These are phyloP conservation scores for Acidomyces sp. DNA, from an alignment of 495 filamentous ascomycete species.

Conservation along the genomic window DNA sequence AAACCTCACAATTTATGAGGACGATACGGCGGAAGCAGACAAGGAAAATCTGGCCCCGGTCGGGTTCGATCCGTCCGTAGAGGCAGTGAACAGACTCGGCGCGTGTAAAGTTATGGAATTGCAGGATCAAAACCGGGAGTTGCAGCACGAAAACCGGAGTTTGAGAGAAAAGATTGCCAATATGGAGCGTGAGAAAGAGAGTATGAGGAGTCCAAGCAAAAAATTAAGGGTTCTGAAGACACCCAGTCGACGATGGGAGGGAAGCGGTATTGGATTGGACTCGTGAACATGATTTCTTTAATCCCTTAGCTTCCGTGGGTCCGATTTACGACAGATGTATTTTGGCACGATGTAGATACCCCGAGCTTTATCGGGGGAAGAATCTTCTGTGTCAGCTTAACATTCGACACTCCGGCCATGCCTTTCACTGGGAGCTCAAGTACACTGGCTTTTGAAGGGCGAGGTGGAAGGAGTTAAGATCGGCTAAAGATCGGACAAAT, in stretches of 20 bases:
- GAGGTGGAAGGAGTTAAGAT: no score
- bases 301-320: no score
- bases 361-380: no score
- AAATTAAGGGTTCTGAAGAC: slow-evolving; percentile 32
- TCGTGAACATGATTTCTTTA: not conserved
- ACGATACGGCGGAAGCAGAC: slow-evolving; percentile 13
- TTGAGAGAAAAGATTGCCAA: slow-evolving; percentile 24
- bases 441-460: no score
- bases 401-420: no score
- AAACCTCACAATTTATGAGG: slow-evolving; percentile 34
- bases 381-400: no score
- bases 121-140: not conserved
- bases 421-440: no score
- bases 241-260: slow-evolving; percentile 26
- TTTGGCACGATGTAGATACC: no score
- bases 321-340: not conserved
- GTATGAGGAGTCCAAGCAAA: slow-evolving; percentile 27
- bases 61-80: slow-evolving; percentile 7
- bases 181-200: slow-evolving; percentile 23
- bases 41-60: slow-evolving; percentile 11
- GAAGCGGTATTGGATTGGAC: slow-evolving; percentile 21
- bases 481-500: no score
- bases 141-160: slow-evolving; percentile 21
- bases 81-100: not conserved
- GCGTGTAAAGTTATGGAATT: not conserved